Conservation (phyloP, 2,329 filamentous ascomycete species). For the Calonectria pseudoreteaudii region DNA sequence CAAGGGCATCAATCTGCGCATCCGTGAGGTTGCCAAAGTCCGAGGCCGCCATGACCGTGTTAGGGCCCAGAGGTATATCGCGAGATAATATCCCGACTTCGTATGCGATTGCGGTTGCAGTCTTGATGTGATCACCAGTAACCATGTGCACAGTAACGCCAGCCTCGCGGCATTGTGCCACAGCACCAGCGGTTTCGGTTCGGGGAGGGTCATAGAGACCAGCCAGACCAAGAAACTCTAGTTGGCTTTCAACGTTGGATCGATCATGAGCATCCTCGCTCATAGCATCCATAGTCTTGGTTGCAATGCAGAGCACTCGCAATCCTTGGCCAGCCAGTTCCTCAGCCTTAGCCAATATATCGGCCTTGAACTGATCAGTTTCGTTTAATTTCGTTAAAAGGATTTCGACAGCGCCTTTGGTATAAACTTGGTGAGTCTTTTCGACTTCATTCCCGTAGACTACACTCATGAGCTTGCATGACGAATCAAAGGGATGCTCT, state of each 20-base stretch:
- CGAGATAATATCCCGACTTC: slow-evolving; percentile 71
- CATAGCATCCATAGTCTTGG: slow-evolving; percentile 55
- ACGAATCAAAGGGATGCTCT: slow-evolving; percentile 80
- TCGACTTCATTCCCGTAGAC: slow-evolving; percentile 62
- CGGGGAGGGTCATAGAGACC: slow-evolving; percentile 81
- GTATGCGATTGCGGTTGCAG: slow-evolving; percentile 73
- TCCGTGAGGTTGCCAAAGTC: slow-evolving; percentile 73
- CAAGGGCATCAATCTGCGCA: slow-evolving; percentile 71
- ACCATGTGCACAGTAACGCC: slow-evolving; percentile 78
- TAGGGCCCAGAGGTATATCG: slow-evolving; percentile 50
- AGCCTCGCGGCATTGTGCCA: slow-evolving; percentile 68
- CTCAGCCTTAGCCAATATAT: slow-evolving; percentile 63
- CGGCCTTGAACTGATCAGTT: slow-evolving; percentile 58
- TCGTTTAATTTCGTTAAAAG: slow-evolving; percentile 64
- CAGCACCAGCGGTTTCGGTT: slow-evolving; percentile 71
- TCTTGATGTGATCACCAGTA: slow-evolving; percentile 76
- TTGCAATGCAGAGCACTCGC: slow-evolving; percentile 75
- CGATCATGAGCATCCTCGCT: slow-evolving; percentile 59
- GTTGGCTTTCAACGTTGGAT: slow-evolving; percentile 63
- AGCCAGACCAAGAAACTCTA: slow-evolving; percentile 76
- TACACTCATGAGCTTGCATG: slow-evolving; percentile 81
- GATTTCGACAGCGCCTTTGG: slow-evolving; percentile 70
- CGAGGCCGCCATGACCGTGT: slow-evolving; percentile 70
- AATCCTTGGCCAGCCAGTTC: slow-evolving; percentile 72
- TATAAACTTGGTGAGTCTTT: slow-evolving; percentile 58